Conservation (phyloP, 257 asterid species). For the Solanum sejunctum region DNA sequence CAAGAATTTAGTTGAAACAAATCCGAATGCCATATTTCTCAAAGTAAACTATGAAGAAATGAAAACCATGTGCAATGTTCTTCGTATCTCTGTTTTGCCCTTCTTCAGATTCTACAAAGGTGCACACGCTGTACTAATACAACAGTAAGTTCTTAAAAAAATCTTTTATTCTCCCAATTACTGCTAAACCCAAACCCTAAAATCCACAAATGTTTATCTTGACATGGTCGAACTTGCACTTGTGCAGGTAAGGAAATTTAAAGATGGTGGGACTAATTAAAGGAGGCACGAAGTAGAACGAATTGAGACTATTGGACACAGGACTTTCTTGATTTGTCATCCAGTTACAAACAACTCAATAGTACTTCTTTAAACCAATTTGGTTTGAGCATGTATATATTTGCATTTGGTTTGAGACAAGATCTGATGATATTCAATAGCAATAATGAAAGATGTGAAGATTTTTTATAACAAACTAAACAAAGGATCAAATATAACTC, state of each 20-base stretch:
- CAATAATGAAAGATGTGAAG: background rate
- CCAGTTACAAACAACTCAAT: too few relatives aligned
- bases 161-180: background rate
- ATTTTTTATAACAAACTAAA: too few relatives aligned
- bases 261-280: background rate
- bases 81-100: conserved; percentile 22
- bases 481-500: background rate
- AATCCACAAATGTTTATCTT: too few relatives aligned
- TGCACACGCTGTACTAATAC: conserved; percentile 26
- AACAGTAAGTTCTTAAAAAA: conserved; percentile 1
- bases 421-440: too few relatives aligned
- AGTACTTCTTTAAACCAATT: too few relatives aligned
- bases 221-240: background rate
- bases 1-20: conserved; percentile 4
- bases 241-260: conserved; percentile 48
- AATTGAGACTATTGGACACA: too few relatives aligned
- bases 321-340: too few relatives aligned
- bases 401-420: too few relatives aligned
- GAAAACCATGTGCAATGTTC: conserved; percentile 20
- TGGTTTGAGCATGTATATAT: too few relatives aligned
- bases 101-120: conserved; percentile 31
- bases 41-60: conserved; percentile 27
- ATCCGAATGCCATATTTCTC: conserved; percentile 26
- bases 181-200: background rate
- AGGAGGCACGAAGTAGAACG: too few relatives aligned